Conservation (phyloP, 2,329 filamentous ascomycete genomes). For the Cladosporium austrohemisphaericum region DNA sequence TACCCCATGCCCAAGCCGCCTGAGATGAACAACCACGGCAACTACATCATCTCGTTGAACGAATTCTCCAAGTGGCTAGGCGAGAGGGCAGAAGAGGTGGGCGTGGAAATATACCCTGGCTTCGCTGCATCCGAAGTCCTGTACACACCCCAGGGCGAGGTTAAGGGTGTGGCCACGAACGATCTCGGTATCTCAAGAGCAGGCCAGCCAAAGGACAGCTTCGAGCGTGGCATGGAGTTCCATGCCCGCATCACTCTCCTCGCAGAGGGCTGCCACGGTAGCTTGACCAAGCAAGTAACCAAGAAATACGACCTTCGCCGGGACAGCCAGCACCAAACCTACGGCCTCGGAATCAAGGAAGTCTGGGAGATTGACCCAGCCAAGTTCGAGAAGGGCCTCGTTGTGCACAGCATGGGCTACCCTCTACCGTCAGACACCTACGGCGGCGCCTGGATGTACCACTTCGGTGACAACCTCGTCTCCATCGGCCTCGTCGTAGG, state of each 20-base stretch:
- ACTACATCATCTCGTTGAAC: constrained; percentile 95
- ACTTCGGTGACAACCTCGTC: constrained; percentile 96
- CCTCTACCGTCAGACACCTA: constrained; percentile 86
- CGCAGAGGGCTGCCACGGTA: constrained; percentile 92
- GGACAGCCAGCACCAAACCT: constrained; percentile 91
- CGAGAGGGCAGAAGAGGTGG: constrained; percentile 91
- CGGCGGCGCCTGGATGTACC: constrained; percentile 98
- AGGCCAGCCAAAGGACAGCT: constrained; percentile 82
- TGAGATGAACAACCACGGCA: constrained; percentile 97
- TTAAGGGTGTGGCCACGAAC: constrained; percentile 92
- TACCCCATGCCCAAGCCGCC: constrained; percentile 84
- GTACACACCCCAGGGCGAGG: constrained; percentile 80
- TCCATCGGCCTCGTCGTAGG: constrained; percentile 87
- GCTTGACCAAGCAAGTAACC: constrained; percentile 88
- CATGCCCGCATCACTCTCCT: constrained; percentile 88
- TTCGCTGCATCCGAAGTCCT: constrained; percentile 93
- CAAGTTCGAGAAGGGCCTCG: constrained; percentile 82
- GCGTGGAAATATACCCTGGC: constrained; percentile 93
- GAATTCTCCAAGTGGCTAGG: constrained; percentile 95
- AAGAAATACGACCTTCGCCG: constrained; percentile 88
- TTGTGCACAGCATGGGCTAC: constrained; percentile 90
- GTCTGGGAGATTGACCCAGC: constrained; percentile 94
- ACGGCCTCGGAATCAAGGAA: constrained; percentile 91
- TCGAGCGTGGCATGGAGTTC: constrained; percentile 98
- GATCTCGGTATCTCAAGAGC: constrained; percentile 80